Evolutionary conservation across 768 basidiomycete genomes (phyloP).

Genomic region (Boletus coccyginus): DNA sequence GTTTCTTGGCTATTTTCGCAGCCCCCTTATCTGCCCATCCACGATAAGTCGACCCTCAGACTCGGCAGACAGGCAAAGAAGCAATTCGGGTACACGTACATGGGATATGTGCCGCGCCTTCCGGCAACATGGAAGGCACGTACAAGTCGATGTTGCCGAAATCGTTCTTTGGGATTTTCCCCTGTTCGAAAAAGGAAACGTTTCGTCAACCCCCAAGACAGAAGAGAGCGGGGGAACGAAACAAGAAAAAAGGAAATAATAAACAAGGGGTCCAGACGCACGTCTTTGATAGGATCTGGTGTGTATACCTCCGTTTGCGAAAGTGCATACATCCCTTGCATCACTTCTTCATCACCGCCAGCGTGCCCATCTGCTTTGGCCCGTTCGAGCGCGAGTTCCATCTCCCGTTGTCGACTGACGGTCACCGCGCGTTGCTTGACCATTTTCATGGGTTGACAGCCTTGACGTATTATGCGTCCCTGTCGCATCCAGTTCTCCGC

Average conservation of each 20-base stretch:
- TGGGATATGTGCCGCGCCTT: conserved; percentile 84
- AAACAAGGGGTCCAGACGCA: conserved; percentile 44
- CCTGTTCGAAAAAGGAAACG: conserved; percentile 46
- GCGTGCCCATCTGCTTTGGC: conserved; percentile 36
- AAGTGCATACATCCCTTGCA: conserved; percentile 86
- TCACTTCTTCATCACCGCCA: conserved; percentile 49
- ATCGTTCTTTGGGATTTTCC: conserved; percentile 89
- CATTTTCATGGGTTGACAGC: conserved; percentile 85
- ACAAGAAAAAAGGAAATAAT: conserved; percentile 3
- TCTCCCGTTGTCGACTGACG: conserved; percentile 69
- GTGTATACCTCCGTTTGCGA: conserved; percentile 81
- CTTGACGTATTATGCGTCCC: conserved; percentile 69
- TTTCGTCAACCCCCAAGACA: conserved; percentile 3
- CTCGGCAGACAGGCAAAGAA: conserved; percentile 13
- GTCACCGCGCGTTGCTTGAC: conserved; percentile 85
- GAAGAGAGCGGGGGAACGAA: neutral
- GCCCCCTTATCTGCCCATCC: conserved; percentile 67
- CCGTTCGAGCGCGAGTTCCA: conserved; percentile 53
- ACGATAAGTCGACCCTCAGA: conserved; percentile 10
- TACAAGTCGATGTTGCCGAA: conserved; percentile 98
- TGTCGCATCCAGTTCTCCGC: conserved; percentile 94
- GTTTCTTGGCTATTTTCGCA: conserved; percentile 81
- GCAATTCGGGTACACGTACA: conserved; percentile 51
- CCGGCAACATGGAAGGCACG: conserved; percentile 91
- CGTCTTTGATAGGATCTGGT: conserved; percentile 81